Base-by-base conservation (phyloP, 768 basidiomycete species). In the Cytidiella melzeri region DNA sequence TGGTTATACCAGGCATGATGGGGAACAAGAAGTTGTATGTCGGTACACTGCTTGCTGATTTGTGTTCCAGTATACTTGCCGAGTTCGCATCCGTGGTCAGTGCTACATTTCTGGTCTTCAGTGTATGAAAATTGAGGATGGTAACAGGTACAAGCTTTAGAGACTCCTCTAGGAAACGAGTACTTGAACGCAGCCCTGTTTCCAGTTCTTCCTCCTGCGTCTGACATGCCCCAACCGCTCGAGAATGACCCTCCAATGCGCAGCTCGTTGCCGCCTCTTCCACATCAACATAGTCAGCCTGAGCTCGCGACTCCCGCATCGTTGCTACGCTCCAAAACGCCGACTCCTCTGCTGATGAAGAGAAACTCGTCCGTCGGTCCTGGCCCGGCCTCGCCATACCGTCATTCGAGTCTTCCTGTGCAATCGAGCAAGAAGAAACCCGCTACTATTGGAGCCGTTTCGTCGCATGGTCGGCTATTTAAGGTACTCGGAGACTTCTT, bases 401-500 rank as follows among this genome's bases (percentile, higher is more conserved):
- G 84, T 13, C 79, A 80, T 58, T 70, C 76, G 1, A 74, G 77
- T 15, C 56, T 84, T 30, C 71, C 76, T 38, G 65, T 72, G 5
- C 61, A 70, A 3, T 41, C 54, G 7, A 50, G 59, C 18, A 82
- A 81, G 65, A 85, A 87, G 59, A 77, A 88, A 28, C 59, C 77
- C 53, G 80, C 80, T 57, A 70, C 75, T 39, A 73, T 83, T 56
- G 80, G 84, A 15, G 77, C 79, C 2, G 79, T 83, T 12, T 86
- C 87, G 7, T 86, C 89, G 2, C 87, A 87, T 66, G 95, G 87
- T 21, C 73, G 95, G 48, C 73, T 95, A 30, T 87, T 82, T 66
- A 97, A 95, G 67, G 75, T 94, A 21, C 74, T 91, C 12, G 95
- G 83, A 1, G 92, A 97, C 64, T 77, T 96, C 56, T 94, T 87